Percentiles rank a stretch among this genome's conserved stretches.
phyloP scores from a whole-genome alignment of 106 monocot species.

The Posidonia australis region DNA sequence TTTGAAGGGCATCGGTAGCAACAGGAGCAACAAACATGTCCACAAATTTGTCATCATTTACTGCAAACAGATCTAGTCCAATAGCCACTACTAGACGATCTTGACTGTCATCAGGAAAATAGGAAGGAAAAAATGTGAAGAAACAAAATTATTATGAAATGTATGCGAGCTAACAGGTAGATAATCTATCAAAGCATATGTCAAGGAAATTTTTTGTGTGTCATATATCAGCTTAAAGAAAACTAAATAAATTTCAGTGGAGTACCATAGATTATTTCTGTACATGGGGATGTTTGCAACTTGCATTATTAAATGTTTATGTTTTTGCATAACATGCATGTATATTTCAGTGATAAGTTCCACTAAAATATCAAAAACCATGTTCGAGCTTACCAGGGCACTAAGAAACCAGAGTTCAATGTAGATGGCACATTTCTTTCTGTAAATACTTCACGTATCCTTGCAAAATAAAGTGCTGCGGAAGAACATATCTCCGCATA shows the following conservation, averaged over 20 bases:
- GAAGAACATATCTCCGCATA: constrained; percentile 78
- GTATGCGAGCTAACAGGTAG: neutral
- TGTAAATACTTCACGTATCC: constrained; percentile 86
- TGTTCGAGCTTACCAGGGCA: constrained; percentile 59
- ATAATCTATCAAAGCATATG: neutral
- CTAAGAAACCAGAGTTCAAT: constrained; percentile 84
- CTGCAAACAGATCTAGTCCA: constrained; percentile 79
- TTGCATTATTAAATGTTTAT: too few relatives aligned
- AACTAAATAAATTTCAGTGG: too few relatives aligned
- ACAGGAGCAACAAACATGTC: constrained; percentile 97
- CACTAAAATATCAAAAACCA: neutral
- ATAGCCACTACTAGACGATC: constrained; percentile 64
- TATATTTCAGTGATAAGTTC: neutral
- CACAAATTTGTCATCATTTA: constrained; percentile 88
- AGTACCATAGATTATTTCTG: too few relatives aligned
- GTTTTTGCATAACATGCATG: too few relatives aligned
- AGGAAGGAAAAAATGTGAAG: neutral
- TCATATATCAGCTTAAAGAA: too few relatives aligned
- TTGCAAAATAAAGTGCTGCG: constrained; percentile 76
- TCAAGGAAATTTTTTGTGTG: neutral
- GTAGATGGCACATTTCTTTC: constrained; percentile 84
- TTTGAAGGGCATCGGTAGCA: constrained; percentile 66
- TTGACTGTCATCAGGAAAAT: constrained; percentile 27
- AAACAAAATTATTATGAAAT: neutral
- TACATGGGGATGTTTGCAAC: too few relatives aligned